A percentile compares a stretch with the other conserved stretches of the same genome.
Evolutionary conservation across 2,329 filamentous ascomycete species (phyloP).

Genomic region (Arthrinium phaeospermum): DNA sequence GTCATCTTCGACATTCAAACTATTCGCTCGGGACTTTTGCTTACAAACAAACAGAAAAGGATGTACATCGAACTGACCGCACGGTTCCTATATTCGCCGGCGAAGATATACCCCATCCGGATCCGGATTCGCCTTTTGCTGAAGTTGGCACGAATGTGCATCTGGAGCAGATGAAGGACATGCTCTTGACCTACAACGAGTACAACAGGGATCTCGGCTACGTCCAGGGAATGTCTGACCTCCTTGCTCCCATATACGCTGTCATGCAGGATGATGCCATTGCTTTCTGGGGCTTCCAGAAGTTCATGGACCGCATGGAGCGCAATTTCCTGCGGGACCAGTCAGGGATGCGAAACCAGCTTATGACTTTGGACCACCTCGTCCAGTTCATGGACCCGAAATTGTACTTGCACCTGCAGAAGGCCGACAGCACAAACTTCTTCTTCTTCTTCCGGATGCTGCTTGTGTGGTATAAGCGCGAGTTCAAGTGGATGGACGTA

Average conservation of each 20-base stretch:
- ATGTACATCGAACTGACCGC: constrained; percentile 96
- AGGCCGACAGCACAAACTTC: constrained; percentile 95
- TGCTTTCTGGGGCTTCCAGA: constrained; percentile 95
- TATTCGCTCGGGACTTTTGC: constrained; percentile 8
- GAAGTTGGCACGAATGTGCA: constrained; percentile 95
- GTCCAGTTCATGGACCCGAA: constrained; percentile 97
- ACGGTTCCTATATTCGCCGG: constrained; percentile 94
- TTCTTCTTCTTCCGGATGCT: constrained; percentile 99
- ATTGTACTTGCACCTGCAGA: constrained; percentile 87
- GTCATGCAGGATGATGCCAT: constrained; percentile 97
- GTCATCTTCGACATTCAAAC: constrained; percentile 38
- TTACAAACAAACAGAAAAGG: constrained; percentile 74
- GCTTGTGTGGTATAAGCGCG: constrained; percentile 97
- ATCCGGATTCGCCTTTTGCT: constrained; percentile 93
- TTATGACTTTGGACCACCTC: constrained; percentile 89
- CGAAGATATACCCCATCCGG: constrained; percentile 95
- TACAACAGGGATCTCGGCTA: constrained; percentile 96
- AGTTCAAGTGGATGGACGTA: constrained; percentile 89
- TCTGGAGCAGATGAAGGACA: constrained; percentile 98
- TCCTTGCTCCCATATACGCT: constrained; percentile 93
- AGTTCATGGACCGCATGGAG: constrained; percentile 98
- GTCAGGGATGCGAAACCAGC: constrained; percentile 92
- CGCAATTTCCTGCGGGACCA: constrained; percentile 95
- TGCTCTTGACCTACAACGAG: constrained; percentile 98
- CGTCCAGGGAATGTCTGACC: constrained; percentile 98